Evolutionary conservation across 805 yeast genomes (phyloP), one percentile per base, ranked within the genome.

Genomic region (Saccharomycopsis lassenensis): DNA sequence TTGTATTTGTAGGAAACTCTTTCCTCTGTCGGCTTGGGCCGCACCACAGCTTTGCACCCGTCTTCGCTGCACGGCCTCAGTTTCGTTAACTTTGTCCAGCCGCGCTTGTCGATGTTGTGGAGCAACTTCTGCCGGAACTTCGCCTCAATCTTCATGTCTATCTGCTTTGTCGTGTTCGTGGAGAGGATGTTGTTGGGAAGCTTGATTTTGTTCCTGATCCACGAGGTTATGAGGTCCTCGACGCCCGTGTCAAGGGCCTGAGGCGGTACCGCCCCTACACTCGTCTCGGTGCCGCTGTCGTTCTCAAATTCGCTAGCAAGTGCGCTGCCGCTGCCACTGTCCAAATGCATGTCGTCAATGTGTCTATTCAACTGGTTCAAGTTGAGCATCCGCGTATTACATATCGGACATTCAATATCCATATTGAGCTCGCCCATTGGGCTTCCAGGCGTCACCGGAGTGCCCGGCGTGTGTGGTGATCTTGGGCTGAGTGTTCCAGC

Each of bases 201-300:
- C 24, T 39, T 39, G 12, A 40, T 32, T 24, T 40, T 40, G 17
- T 36, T 36, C 27, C 31, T 36, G 8, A 40, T 21, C 44, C 44
- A 40, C 7, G 33, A 29, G 24, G 28, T 31, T 15, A 40, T 31
- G 10, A 32, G 31, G 18, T 37, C 41, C 12, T 40, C 41, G 14
- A 24, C 35, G 8, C 24, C 31, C 3, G 7, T 14, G 15, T 12
- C 15, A 25, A 14, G 30, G 14, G 33, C 14, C 16, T 14, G 15
- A 23, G 22, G 20, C 16, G n/a, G 11, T 6, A 12, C 35, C 10
- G 16, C 20, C 8, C 7, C 37, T 14, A 6, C 36, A 19, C 32
- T 17, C 29, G 11, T 5, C 12, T 21, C 32, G n/a, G n/a, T n/a
- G n/a, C n/a, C n/a, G n/a, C n/a, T n/a, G 5, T 23, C 32, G 14